Evolutionary conservation across 495 filamentous ascomycete species (phyloP), one percentile per base, ranked within the genome.

Genomic region (Aspergillus wentii): DNA sequence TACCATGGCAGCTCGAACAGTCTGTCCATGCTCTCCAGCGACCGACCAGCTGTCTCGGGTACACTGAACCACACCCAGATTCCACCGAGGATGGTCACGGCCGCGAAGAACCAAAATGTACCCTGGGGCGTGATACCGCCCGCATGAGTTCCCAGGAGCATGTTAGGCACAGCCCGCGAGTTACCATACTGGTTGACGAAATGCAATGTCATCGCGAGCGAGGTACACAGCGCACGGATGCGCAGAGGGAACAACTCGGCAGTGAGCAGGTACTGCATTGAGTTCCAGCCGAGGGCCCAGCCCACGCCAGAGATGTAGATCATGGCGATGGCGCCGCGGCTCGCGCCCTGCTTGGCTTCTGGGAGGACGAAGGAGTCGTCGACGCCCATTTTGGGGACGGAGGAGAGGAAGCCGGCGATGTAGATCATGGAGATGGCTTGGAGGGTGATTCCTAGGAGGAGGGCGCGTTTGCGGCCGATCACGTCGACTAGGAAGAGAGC

Each of bases 201-300:
- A 51, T 87, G 82, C 37, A 86, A 67, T 1, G 65, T 69, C 67
- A 71, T 71, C 5, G 65, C 55, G 17, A 62, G 36, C 13, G 62
- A 66, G 1, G 65, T 69, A 6, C 56, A 56, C 16, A 71, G 47
- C 5, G 67, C 67, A 16, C 67, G 67, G 39, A 71, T 71, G 4
- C 68, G 60, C 20, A 85, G 62, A 2, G 84, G 83, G 59, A 84
- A 89, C 21, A 89, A 71, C 51, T 89, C 85, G 0, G 82, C 78
- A 16, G 81, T 85, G 32, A 88, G 68, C 1, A 89, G 71, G 41
- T 86, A 89, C 48, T 85, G 84, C 67, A 86, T 83, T 4, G 68
- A 73, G 51, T 85, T 86, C 80, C 82, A 87, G 33, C 83, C 83
- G 0, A 86, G 62, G 0, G 82, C 81, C 82, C 83, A 88, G 2